Conservation (phyloP, 805 yeast species). For the Metschnikowia similis region DNA sequence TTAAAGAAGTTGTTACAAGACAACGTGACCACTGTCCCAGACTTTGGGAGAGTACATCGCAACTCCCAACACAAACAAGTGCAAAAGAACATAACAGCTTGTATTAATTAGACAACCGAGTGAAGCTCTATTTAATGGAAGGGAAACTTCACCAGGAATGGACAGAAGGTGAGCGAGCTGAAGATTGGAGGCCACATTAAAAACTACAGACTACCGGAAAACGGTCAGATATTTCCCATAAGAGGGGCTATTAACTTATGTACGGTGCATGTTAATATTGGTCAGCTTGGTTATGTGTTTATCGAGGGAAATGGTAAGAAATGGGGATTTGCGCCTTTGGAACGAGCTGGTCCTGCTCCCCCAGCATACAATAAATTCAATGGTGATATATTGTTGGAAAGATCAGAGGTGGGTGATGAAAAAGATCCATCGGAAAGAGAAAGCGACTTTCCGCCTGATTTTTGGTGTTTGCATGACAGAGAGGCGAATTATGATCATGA, state of each 20-base stretch:
- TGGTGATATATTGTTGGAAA: constrained; percentile 72
- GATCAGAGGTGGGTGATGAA: constrained; percentile 51
- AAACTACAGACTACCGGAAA: constrained; percentile 52
- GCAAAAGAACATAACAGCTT: too few species aligned
- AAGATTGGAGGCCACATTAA: constrained; percentile 75
- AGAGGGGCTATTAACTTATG: constrained; percentile 83
- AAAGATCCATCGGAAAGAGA: constrained; percentile 41
- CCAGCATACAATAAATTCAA: constrained; percentile 84
- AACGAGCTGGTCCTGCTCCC: constrained; percentile 87
- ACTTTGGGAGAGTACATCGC: too few species aligned
- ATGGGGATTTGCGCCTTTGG: constrained; percentile 90
- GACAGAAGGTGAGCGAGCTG: constrained; percentile 80
- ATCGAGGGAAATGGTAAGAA: constrained; percentile 91
- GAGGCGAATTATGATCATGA: constrained; percentile 19
- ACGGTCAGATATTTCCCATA: constrained; percentile 69
- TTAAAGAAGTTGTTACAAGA: too few species aligned
- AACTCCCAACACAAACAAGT: too few species aligned
- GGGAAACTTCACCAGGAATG: constrained; percentile 75
- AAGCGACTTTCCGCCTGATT: constrained; percentile 55
- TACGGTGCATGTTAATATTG: constrained; percentile 78
- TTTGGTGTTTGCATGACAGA: constrained; percentile 39
- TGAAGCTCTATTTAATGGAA: too few species aligned
- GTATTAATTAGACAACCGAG: too few species aligned
- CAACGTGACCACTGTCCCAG: too few species aligned
- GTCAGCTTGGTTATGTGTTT: constrained; percentile 84